Conservation (phyloP, 73 alveolate species). For the Stentor roeselii region DNA sequence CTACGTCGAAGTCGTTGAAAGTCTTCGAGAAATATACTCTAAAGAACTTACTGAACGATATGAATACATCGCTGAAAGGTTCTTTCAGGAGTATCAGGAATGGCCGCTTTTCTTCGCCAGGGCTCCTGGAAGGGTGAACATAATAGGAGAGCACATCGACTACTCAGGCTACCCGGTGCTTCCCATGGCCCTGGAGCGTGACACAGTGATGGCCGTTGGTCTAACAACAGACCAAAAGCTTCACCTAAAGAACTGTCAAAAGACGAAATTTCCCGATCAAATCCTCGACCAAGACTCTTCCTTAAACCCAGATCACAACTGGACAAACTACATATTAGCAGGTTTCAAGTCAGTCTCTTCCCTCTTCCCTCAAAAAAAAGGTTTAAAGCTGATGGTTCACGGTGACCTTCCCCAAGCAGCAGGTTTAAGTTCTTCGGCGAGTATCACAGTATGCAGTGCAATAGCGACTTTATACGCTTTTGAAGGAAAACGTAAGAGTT, state of each 20-base stretch:
- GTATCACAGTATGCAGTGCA: constrained; percentile 76
- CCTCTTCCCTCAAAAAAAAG: constrained; percentile 38
- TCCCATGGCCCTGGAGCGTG: constrained; percentile 84
- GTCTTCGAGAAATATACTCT: constrained; percentile 47
- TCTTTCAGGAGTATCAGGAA: constrained; percentile 25
- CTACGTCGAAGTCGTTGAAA: constrained; percentile 32
- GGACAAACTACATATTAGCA: constrained; percentile 74
- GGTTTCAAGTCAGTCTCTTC: constrained; percentile 71
- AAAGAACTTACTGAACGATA: constrained; percentile 2
- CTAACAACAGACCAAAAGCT: constrained; percentile 53
- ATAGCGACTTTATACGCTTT: constrained; percentile 67
- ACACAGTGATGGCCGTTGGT: constrained; percentile 68
- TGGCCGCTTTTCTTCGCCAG: constrained; percentile 36
- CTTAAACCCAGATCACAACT: constrained; percentile 40
- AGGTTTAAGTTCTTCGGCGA: constrained; percentile 75
- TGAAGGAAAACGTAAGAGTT: constrained; percentile 28
- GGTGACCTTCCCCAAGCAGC: constrained; percentile 85
- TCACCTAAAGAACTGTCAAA: constrained; percentile 57
- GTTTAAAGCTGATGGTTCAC: constrained; percentile 67
- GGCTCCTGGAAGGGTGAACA: constrained; percentile 92
- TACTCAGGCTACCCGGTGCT: constrained; percentile 85
- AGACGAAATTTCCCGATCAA: constrained; percentile 53
- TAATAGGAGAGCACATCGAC: constrained; percentile 93
- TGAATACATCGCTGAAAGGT: constrained; percentile 27
- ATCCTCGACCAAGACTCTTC: constrained; percentile 59